A percentile compares a stretch with the other conserved stretches of the same genome.
Evolutionary conservation across 1,139 yeast species (phyloP).

Genomic region (Saccharomycopsis hybrid): DNA sequence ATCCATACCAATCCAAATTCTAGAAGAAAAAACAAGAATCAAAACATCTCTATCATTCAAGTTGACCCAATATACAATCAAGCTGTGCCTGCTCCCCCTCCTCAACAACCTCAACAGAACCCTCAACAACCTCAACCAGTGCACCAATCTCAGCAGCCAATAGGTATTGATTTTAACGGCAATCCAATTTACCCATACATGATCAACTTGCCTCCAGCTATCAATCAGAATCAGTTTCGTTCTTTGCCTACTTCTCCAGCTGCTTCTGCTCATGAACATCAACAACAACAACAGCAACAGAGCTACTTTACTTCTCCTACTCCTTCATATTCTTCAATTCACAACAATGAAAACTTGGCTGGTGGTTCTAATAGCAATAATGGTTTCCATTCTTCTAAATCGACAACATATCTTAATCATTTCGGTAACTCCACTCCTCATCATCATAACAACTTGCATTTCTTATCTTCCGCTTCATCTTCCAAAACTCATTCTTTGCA

Average conservation of each 20-base stretch:
- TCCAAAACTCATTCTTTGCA: conserved; percentile 13
- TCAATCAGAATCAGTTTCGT: conserved; percentile 17
- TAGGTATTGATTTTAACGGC: conserved; percentile 21
- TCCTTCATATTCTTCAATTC: background rate
- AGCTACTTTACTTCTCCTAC: conserved; percentile 10
- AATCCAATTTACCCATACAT: conserved; percentile 22
- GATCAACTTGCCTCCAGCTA: conserved; percentile 15
- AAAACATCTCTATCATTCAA: conserved; percentile 22
- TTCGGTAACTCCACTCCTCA: background rate
- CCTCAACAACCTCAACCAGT: conserved; percentile 14
- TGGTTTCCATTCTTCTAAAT: conserved; percentile 13
- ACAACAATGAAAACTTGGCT: background rate
- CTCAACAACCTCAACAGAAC: conserved; percentile 14
- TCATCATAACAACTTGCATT: conserved; percentile 6
- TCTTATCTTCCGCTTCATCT: conserved; percentile 7
- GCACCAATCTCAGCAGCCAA: conserved; percentile 17
- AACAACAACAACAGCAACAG: background rate
- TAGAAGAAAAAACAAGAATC: conserved; percentile 45
- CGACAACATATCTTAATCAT: conserved; percentile 12
- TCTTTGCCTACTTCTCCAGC: conserved; percentile 22
- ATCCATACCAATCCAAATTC: conserved; percentile 79
- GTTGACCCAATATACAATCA: conserved; percentile 20
- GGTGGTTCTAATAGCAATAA: background rate
- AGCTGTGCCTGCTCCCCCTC: conserved; percentile 11
- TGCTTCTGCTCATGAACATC: conserved; percentile 10